phyloP scores from a whole-genome alignment of 2,329 filamentous ascomycete genomes.

The Xylariaceae sp. region DNA sequence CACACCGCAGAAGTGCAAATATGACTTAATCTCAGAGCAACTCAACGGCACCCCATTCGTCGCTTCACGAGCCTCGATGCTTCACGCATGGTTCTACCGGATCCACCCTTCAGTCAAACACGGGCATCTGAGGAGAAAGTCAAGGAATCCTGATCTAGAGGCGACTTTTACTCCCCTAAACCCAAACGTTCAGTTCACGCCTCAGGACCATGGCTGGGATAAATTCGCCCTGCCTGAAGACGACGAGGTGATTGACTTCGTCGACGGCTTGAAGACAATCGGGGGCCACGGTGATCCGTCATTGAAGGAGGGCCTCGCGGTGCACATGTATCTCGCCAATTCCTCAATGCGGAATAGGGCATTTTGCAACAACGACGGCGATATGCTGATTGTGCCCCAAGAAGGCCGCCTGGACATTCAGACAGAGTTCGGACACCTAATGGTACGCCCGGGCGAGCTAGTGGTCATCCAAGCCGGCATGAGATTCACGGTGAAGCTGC shows the following conservation, averaged over 20 bases:
- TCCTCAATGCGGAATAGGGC: constrained; percentile 44
- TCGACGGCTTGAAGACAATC: too few species aligned
- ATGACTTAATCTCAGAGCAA: constrained; percentile 44
- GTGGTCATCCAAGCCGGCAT: constrained; percentile 64
- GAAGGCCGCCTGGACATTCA: neutral
- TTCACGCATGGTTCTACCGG: constrained; percentile 34
- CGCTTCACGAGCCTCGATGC: constrained; percentile 26
- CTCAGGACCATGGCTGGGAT: constrained; percentile 47
- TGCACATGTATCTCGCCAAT: constrained; percentile 24
- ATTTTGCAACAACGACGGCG: constrained; percentile 59
- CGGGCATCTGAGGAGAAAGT: constrained; percentile 19
- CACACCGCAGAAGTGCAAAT: constrained; percentile 39
- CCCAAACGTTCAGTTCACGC: constrained; percentile 40
- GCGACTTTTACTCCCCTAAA: constrained; percentile 45
- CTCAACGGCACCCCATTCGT: constrained; percentile 41
- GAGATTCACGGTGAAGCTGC: constrained; percentile 55
- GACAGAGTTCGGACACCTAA: constrained; percentile 56
- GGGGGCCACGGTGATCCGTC: too few species aligned
- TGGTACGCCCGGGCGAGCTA: constrained; percentile 66
- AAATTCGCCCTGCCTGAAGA: constrained; percentile 33
- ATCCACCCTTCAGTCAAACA: constrained; percentile 30
- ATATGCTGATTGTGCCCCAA: constrained; percentile 54
- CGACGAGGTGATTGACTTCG: constrained; percentile 14
- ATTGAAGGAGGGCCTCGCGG: too few species aligned
- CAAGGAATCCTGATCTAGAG: constrained; percentile 34